A percentile compares a stretch with the other conserved stretches of the same genome.
Conservation (phyloP, 768 basidiomycete species). For the Chalciporus chontae region DNA sequence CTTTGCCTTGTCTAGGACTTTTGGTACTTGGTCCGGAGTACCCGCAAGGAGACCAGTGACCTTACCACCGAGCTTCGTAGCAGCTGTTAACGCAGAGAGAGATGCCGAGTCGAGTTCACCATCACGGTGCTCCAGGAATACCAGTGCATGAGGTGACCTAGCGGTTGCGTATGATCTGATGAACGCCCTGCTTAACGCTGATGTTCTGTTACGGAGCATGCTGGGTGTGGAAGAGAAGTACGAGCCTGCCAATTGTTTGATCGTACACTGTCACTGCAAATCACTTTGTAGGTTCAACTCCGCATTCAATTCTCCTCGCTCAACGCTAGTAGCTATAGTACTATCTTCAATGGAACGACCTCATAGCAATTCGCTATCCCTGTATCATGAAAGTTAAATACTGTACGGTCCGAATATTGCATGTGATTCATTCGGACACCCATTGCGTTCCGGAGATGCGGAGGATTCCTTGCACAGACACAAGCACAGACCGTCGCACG, state of each 20-base stretch:
- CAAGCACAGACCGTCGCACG: background rate
- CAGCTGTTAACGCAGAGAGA: slow-evolving; percentile 90
- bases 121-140: slow-evolving; percentile 85
- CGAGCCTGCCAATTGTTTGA: no score
- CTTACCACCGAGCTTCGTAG: slow-evolving; percentile 77
- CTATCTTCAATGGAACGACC: no score
- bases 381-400: no score
- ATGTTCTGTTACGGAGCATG: slow-evolving; percentile 22
- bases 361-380: no score
- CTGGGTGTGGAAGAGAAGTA: background rate
- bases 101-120: slow-evolving; percentile 82
- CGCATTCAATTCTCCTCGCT: background rate
- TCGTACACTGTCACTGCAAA: no score
- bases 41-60: slow-evolving; percentile 79
- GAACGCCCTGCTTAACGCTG: slow-evolving; percentile 31
- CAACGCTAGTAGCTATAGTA: no score
- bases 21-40: slow-evolving; percentile 60
- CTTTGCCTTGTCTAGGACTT: slow-evolving; percentile 71
- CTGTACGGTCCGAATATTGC: background rate
- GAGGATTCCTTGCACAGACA: background rate
- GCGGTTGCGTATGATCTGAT: slow-evolving; percentile 52
- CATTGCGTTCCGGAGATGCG: no score
- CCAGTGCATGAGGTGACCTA: slow-evolving; percentile 67
- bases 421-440: background rate
- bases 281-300: background rate